Base-by-base conservation (phyloP, 305 asterid species). In the Rubia tinctorum region DNA sequence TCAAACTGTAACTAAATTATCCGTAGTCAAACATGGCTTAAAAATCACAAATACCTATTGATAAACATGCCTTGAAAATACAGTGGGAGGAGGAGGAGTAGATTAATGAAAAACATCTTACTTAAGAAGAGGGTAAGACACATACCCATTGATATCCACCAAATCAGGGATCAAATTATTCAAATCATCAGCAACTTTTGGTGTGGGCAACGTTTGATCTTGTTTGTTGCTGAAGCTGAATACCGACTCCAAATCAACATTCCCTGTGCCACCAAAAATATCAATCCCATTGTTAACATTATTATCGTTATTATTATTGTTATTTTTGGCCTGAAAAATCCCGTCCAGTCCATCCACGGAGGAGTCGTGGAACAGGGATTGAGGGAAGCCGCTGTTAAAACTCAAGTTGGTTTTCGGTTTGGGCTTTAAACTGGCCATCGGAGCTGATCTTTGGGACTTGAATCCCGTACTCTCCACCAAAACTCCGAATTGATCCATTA, bases 401-500 rank as follows among this genome's bases (percentile, higher is more conserved):
- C 78, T 72, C 82, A 75, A 75, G 77, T 85, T 81, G 60, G 83
- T 72, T 77, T 81, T 82, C 45, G 87, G 90, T 72, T 86, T 85
- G 18, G 88, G 83, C 78, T 90, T 90, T 75, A 78, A 80, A 71
- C 84, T 83, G 25, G 96, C 88, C 86, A 88, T 78, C 61, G 96
- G 93, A 68, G 89, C 86, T 75, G 93, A 86, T 79, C 82, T 86
- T n/a, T 82, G 85, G 73, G 96, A 82, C 75, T 84, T 88, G 88
- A 86, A 86, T 63, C 97, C 97, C 18, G 86, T 88, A 75, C 92
- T 88, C 89, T 91, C 94, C 67, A 89, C 96, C 88, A 88, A 80
- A 40, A 89, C 96, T 56, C 92, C 96, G 63, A 91, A 89, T 81
- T 86, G 88, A 51, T 91, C 96, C 97, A 91, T 91, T n/a, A 64